phyloP scores from a whole-genome alignment of 2,329 filamentous ascomycete genomes.

The Cercospora berteroae region DNA sequence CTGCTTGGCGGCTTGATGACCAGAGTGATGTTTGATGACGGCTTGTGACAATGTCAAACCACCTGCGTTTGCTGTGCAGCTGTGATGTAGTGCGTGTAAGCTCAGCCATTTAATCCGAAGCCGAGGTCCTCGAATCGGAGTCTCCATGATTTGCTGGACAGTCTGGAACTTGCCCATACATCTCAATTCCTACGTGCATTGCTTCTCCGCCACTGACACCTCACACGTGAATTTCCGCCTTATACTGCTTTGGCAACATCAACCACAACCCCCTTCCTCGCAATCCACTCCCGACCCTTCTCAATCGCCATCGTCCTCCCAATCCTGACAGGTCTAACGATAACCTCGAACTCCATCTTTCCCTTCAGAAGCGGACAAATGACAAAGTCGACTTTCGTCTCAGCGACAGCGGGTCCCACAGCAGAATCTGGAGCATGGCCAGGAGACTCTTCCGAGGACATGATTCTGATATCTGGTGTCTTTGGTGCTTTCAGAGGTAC shows the following conservation, averaged over 20 bases:
- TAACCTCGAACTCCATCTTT: slow-evolving; percentile 20
- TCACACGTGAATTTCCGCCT: too few relatives aligned
- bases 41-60: too few relatives aligned
- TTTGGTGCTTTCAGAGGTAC: slow-evolving; percentile 6
- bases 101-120: too few relatives aligned
- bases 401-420: background rate
- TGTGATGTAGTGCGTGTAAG: too few relatives aligned
- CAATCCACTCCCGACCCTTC: background rate
- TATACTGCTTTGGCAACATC: background rate
- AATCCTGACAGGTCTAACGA: slow-evolving; percentile 20
- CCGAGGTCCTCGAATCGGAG: too few relatives aligned
- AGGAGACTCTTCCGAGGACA: slow-evolving; percentile 8
- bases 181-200: too few relatives aligned
- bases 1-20: background rate
- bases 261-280: background rate
- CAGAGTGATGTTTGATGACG: background rate
- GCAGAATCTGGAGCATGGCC: background rate
- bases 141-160: too few relatives aligned
- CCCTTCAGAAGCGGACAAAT: slow-evolving; percentile 28
- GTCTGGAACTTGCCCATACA: too few relatives aligned
- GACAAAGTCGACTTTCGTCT: slow-evolving; percentile 24
- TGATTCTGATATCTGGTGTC: background rate
- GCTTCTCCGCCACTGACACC: too few relatives aligned
- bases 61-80: too few relatives aligned
- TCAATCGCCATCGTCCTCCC: background rate